Percentiles rank a stretch among this genome's conserved stretches.
Evolutionary conservation across 495 filamentous ascomycete genomes (phyloP).

Genomic region (Penicillium lagena): DNA sequence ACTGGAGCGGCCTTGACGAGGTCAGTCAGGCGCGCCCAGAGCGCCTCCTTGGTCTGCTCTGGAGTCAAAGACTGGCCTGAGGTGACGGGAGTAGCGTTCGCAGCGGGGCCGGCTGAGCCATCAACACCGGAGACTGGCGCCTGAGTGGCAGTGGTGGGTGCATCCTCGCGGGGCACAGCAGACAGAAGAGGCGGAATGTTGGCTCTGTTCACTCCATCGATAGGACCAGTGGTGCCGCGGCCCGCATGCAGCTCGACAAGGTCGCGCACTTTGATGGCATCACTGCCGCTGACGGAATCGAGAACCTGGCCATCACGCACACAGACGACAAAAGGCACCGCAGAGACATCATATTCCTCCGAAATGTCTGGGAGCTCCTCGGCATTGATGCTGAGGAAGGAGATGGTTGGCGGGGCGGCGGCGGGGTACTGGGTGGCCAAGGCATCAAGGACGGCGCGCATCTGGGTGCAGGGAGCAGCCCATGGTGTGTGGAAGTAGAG

Average conservation of each 20-base stretch:
- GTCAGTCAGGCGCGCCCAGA: constrained; percentile 67
- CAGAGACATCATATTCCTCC: constrained; percentile 85
- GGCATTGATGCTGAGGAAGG: constrained; percentile 83
- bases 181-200: constrained; percentile 48
- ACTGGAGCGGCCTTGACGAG: constrained; percentile 92
- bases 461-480: constrained; percentile 94
- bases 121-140: constrained; percentile 38
- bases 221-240: constrained; percentile 16
- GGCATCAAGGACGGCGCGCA: constrained; percentile 77
- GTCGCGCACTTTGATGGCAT: constrained; percentile 70
- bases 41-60: constrained; percentile 66
- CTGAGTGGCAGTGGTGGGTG: constrained; percentile 27
- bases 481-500: constrained; percentile 94
- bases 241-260: constrained; percentile 77
- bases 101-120: constrained; percentile 31
- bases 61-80: constrained; percentile 29
- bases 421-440: constrained; percentile 77
- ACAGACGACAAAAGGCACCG: constrained; percentile 87
- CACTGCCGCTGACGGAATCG: constrained; percentile 80
- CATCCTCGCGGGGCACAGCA: constrained; percentile 38
- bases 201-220: constrained; percentile 19
- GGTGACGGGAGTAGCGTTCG: constrained; percentile 21
- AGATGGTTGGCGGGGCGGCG: constrained; percentile 55
- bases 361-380: constrained; percentile 84
- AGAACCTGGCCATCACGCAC: constrained; percentile 62